A percentile compares a stretch with the other conserved stretches of the same genome.
These are phyloP conservation scores for Fusarium xyrophilum DNA, from an alignment of 2,329 filamentous ascomycete genomes.

Conservation along the genomic window DNA sequence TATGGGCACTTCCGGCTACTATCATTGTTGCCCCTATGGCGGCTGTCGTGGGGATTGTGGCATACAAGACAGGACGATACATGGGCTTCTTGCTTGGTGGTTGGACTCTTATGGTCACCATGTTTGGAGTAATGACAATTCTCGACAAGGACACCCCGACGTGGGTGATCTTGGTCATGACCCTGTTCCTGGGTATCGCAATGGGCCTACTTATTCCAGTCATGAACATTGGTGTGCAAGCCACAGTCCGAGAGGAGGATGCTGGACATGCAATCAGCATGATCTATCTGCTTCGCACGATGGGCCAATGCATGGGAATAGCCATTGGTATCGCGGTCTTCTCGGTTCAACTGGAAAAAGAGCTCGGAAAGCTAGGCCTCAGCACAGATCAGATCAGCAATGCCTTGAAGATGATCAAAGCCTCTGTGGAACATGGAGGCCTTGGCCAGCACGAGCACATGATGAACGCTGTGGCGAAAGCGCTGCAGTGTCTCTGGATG, in stretches of 20 bases:
- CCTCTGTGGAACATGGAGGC: slow-evolving; percentile 26
- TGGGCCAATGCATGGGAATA: slow-evolving; percentile 41
- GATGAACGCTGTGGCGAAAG: slow-evolving; percentile 23
- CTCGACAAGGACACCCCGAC: slow-evolving; percentile 58
- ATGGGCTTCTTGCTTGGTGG: slow-evolving; percentile 67
- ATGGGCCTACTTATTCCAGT: slow-evolving; percentile 70
- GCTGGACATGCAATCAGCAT: slow-evolving; percentile 39
- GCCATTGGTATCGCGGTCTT: slow-evolving; percentile 40
- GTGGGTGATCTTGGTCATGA: slow-evolving; percentile 65
- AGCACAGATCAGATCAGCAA: slow-evolving; percentile 19
- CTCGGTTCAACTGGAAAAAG: slow-evolving; percentile 28
- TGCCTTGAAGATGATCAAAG: slow-evolving; percentile 34
- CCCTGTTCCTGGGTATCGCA: slow-evolving; percentile 65
- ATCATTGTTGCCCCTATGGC: slow-evolving; percentile 69
- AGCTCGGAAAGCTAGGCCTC: slow-evolving; percentile 18
- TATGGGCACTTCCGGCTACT: slow-evolving; percentile 65
- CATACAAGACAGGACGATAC: slow-evolving; percentile 64
- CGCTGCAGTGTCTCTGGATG: slow-evolving; percentile 32
- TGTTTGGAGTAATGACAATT: slow-evolving; percentile 61
- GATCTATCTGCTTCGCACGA: slow-evolving; percentile 38
- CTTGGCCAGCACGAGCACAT: slow-evolving; percentile 5
- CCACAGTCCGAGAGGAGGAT: slow-evolving; percentile 43
- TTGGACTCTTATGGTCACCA: slow-evolving; percentile 66
- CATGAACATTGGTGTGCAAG: slow-evolving; percentile 70
- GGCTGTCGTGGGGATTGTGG: slow-evolving; percentile 60